phyloP scores from a whole-genome alignment of 2,329 filamentous ascomycete species.

The Cordyceps cateniannulata region DNA sequence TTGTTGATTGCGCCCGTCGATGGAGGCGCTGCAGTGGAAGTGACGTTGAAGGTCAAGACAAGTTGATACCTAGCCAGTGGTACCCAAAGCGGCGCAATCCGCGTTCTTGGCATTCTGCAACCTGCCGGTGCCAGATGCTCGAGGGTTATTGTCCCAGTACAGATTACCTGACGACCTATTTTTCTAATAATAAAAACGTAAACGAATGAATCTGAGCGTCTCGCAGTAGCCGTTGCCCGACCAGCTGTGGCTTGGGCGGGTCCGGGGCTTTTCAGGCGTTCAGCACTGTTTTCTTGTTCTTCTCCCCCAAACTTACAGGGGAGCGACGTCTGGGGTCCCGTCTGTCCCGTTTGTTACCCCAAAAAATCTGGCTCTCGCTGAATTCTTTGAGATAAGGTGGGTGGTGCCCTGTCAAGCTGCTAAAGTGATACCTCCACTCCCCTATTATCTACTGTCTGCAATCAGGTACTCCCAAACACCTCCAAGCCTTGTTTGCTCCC shows the following conservation, averaged over 20 bases:
- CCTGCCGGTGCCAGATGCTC: no score
- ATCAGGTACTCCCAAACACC: not conserved
- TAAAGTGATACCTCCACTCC: not conserved
- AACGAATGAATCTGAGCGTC: no score
- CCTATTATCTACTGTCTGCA: not conserved
- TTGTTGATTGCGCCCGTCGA: not conserved
- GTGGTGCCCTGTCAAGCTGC: not conserved
- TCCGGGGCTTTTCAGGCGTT: no score
- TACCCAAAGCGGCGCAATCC: not conserved
- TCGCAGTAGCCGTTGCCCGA: no score
- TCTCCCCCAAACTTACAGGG: not conserved
- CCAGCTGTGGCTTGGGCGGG: no score
- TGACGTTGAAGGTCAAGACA: not conserved
- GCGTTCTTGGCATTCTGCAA: not conserved
- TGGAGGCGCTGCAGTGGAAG: not conserved
- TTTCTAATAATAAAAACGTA: no score
- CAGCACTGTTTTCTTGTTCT: no score
- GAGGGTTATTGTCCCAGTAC: no score
- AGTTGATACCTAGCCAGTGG: no score
- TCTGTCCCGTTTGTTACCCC: not conserved
- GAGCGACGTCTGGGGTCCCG: not conserved
- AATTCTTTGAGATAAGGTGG: not conserved
- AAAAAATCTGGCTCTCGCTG: not conserved
- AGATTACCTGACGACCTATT: not conserved
- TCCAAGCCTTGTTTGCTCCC: constrained; percentile 1